Base-by-base conservation (phyloP, 2,329 filamentous ascomycete genomes). In the Nothophoma quercina region DNA sequence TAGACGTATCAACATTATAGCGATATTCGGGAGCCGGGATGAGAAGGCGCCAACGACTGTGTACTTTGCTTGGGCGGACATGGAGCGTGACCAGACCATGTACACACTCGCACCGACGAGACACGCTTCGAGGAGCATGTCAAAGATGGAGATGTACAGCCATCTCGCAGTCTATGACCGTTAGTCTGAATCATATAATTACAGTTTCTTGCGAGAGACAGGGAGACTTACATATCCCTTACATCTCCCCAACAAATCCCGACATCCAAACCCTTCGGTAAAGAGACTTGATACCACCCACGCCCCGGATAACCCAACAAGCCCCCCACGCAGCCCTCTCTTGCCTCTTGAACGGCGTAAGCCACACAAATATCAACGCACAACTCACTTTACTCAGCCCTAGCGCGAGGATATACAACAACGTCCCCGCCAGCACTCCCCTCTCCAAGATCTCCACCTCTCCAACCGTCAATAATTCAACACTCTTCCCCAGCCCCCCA, bases 11-110 rank as follows among this genome's bases (percentile, higher is more conserved):
- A 46, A 28, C 9, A 49, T 49, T 12, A 52, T 18, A 15, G n/a
- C 21, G 8, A 57, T 38, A 18, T 55, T 51, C n/a, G 34, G 55
- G 4, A 62, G 4, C 5, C 59, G 47, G 18, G 50, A 57, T 2
- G 39, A n/a, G 23, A 62, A 62, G 1, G 50, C 57, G 9, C 50
- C 55, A 2, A 64, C 44, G n/a, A 64, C 59, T 5, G 51, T 52
- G 7, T 36, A 15, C 39, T 62, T 60, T 2, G 39, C 38, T 9
- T 32, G 16, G 1, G 33, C 28, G 9, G 29, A 6, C 56, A 64
- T 60, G 13, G 51, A 43, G 15, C 56, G 41, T 5, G 18, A 7
- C 30, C 33, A 60, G 7, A 64, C 41, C n/a, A 64, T 36, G 16
- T 44, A 54, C 2, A 52, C 25, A 5, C 49, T 46, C 4, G 43